Percentiles rank a stretch among this genome's conserved stretches.
phyloP scores from a whole-genome alignment of 176 grass and related monocot genomes.

The Neostapfia colusana region DNA sequence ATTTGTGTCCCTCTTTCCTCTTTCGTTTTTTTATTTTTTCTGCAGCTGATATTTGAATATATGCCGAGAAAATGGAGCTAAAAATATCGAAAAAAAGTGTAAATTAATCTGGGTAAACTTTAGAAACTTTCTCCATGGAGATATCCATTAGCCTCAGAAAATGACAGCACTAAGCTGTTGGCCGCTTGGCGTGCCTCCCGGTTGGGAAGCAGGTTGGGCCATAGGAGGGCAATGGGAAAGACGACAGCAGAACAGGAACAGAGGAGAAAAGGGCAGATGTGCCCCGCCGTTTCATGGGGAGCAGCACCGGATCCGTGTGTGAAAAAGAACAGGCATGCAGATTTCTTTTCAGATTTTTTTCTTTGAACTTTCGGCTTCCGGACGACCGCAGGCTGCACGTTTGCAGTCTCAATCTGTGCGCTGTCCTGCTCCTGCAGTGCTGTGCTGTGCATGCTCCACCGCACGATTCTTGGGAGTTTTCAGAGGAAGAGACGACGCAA shows the following conservation, averaged over 20 bases:
- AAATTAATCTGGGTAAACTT: background rate
- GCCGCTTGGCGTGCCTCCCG: constrained; percentile 35
- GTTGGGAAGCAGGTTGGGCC: constrained; percentile 39
- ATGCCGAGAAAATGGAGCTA: too few relatives aligned
- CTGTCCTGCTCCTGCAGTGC: background rate
- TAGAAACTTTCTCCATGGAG: background rate
- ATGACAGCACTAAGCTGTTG: too few relatives aligned
- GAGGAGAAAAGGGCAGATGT: background rate
- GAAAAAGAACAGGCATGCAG: background rate
- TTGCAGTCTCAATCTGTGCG: background rate
- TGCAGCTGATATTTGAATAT: too few relatives aligned
- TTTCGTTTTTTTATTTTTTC: too few relatives aligned
- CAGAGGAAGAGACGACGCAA: background rate
- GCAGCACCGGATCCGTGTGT: background rate
- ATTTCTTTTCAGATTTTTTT: background rate
- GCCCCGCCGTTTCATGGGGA: background rate
- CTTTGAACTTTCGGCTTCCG: background rate
- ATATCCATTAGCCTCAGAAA: background rate
- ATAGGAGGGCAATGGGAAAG: constrained; percentile 16
- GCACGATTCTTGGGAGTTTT: background rate
- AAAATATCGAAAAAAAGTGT: too few relatives aligned
- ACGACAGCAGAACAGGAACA: background rate
- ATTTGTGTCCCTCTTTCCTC: background rate
- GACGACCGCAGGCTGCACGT: background rate
- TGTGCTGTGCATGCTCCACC: background rate